Conservation (phyloP, 768 basidiomycete species). For the Kwoniella sp. region DNA sequence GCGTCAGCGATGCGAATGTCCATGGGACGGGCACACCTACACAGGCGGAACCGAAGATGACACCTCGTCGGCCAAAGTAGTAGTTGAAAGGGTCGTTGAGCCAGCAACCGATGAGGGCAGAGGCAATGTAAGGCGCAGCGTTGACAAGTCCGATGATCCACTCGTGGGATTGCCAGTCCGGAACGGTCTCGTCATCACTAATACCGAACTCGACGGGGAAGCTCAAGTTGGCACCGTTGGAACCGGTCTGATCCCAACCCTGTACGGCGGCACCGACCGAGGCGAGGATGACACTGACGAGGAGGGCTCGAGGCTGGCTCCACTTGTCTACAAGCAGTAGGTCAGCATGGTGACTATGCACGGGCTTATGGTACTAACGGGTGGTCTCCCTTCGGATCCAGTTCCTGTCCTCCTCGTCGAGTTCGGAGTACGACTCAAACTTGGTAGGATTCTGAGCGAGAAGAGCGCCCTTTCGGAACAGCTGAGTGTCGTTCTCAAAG, state of each 20-base stretch:
- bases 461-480: conserved; percentile 28
- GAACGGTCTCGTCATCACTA: conserved; percentile 1
- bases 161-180: conserved; percentile 20
- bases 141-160: conserved; percentile 47
- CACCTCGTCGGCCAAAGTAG: conserved; percentile 58
- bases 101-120: conserved; percentile 36
- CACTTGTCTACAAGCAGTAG: background rate
- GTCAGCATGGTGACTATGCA: background rate
- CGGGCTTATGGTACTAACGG: background rate
- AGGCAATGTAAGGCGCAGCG: conserved; percentile 8
- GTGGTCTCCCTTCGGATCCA: conserved; percentile 21
- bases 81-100: conserved; percentile 61
- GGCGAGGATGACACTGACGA: conserved; percentile 25
- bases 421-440: conserved; percentile 15
- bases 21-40: no score
- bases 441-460: conserved; percentile 29
- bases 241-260: conserved; percentile 46
- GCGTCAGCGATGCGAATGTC: conserved; percentile 47
- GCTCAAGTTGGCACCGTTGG: conserved; percentile 44
- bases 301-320: no score
- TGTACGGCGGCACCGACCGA: conserved; percentile 30
- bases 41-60: conserved; percentile 56
- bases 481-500: background rate
- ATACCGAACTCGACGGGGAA: conserved; percentile 48
- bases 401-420: conserved; percentile 31